Evolutionary conservation across 2,329 filamentous ascomycete genomes (phyloP), one percentile per base, ranked within the genome.

Genomic region (Esteya vermicola): DNA sequence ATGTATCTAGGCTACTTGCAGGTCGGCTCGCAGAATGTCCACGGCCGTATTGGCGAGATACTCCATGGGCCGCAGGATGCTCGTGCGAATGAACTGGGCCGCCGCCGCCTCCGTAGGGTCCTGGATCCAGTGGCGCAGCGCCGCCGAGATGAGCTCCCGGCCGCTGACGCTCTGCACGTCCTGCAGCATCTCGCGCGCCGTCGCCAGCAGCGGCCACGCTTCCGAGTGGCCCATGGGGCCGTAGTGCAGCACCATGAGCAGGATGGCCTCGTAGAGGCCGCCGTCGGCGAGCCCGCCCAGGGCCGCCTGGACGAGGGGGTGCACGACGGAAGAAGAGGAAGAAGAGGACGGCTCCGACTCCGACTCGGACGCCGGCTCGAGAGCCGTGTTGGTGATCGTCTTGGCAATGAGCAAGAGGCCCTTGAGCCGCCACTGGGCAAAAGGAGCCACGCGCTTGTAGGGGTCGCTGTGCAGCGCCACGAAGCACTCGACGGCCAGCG

Each of bases 351-450:
- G 6, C 18, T 19, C 9, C 14, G 26, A 14, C 13, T 4, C 7
- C 6, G 18, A 14, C 23, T 13, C 21, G 23, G 30, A 16, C 26
- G 33, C 28, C 36, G 33, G 26, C 12, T 57, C 54, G 7, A 65
- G 58, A 0, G 65, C 64, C 0, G 67, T 68, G 43, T 69, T 62
- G 43, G 64, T 61, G 6, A 77, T 53, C 3, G 74, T 55, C 45
- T 70, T 70, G 33, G 65, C 65, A 14, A 76, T 55, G 34, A 65
- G 58, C 39, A 73, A 57, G 10, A 75, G 50, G 10, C 64, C 62
- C 49, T 70, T 71, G 22, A 72, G 56, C 20, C 74, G 59, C 21
- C 60, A 57, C 0, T 63, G 61, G 35, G 67, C 61, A 48, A 72
- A 73, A 1, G 70, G 67, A 41, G 65, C 61, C 12, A 64, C 57